Base-by-base conservation (phyloP, 345 rosid species). In the Boechera divaricarpa region DNA sequence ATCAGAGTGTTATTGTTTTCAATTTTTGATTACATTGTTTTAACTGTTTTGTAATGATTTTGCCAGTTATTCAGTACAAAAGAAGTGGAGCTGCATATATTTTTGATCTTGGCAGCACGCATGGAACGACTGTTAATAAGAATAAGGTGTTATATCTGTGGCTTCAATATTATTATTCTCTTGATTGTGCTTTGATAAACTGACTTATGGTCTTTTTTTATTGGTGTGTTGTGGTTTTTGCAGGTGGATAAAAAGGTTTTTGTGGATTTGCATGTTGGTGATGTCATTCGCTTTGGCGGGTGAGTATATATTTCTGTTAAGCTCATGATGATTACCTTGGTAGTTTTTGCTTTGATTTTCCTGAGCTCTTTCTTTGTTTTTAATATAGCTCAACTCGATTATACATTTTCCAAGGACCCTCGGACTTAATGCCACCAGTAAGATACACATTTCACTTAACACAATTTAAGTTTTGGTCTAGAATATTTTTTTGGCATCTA, bases 221-320 rank as follows among this genome's bases (percentile, higher is more conserved):
- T 4, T 1, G n/a, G 1, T 77, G 67, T 67, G 65, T 55, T 80
- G 56, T 72, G 64, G 63, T 72, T 63, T 57, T 53, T 31, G 48
- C 81, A 92, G 98, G 90, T 89, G 63, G 84, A 90, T 69, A 85
- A 80, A 83, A 81, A 79, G 48, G 85, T 82, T 80, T 87, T 85
- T 72, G 90, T 86, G 69, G 91, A 90, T 74, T 80, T 92, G 74
- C 87, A 79, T 66, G 98, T 92, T 73, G 98, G 99, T 72, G 98
- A 90, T 83, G 91, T 92, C 75, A 83, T 91, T 73, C 97, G 93
- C 7, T 95, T 95, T 85, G 99, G 99, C 85, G 84, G 84, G 98
- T 90, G 79, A 84, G 97, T 86, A 42, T 24, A 39, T 65, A 55
- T 53, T 42, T 59, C n/a, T 62, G 59, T 76, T 38, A 5, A 44